These are phyloP conservation scores for Aspergillus fructus DNA, from an alignment of 2,329 filamentous ascomycete genomes.

Conservation along the genomic window DNA sequence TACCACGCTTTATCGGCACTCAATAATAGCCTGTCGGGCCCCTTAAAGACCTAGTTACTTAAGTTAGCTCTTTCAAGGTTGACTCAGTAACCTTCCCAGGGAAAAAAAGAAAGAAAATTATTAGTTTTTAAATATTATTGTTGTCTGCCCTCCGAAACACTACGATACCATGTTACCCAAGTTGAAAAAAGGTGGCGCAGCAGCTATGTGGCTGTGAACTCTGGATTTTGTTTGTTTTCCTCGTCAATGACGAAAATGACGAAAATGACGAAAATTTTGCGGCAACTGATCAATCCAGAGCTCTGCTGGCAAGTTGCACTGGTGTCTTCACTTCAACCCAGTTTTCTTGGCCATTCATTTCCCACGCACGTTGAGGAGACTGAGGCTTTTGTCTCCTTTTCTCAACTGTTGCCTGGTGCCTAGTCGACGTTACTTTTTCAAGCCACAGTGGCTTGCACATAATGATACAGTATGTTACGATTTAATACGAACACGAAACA, in stretches of 20 bases:
- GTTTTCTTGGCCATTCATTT: no score
- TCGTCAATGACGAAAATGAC: slow-evolving; percentile 2
- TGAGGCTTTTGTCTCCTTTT: not conserved
- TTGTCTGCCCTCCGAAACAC: slow-evolving; percentile 10
- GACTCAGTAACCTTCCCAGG: slow-evolving; percentile 11
- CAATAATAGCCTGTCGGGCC: slow-evolving; percentile 9
- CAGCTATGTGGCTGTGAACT: slow-evolving; percentile 6
- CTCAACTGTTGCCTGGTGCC: slow-evolving; percentile 7
- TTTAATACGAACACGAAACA: not conserved
- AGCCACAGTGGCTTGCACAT: slow-evolving; percentile 9
- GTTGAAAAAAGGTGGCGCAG: slow-evolving; percentile 1
- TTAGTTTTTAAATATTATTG: slow-evolving; percentile 1
- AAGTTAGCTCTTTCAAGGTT: slow-evolving; percentile 7
- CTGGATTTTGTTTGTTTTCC: not conserved
- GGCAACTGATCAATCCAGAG: not conserved
- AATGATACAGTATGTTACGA: not conserved
- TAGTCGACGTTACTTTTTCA: slow-evolving; percentile 1
- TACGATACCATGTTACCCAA: not conserved
- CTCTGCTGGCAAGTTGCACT: not conserved
- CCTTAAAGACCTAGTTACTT: slow-evolving; percentile 7
- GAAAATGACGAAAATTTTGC: not conserved
- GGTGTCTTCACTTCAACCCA: not conserved
- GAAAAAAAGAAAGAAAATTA: slow-evolving; percentile 11
- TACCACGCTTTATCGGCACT: slow-evolving; percentile 18
- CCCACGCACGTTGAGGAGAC: no score